Percentiles rank a stretch among this genome's conserved stretches.
Conservation (phyloP, 768 basidiomycete genomes). For the Macrolepiota albuminosa region DNA sequence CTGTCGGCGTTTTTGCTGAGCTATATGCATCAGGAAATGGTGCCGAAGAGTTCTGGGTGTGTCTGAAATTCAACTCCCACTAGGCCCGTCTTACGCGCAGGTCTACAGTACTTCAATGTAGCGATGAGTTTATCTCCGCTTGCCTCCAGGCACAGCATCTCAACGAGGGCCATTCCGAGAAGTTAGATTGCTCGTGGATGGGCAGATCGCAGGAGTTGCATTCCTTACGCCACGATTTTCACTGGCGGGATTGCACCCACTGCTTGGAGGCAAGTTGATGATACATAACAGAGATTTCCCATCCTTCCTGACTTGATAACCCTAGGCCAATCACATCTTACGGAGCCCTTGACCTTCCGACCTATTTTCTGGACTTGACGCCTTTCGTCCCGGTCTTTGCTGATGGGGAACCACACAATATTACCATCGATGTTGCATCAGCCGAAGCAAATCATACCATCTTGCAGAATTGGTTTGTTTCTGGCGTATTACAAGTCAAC, state of each 20-base stretch:
- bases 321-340: conserved; percentile 69
- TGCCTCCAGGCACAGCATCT: conserved; percentile 40
- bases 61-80: background rate
- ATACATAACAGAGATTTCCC: background rate
- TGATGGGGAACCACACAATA: conserved; percentile 60
- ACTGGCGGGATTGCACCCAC: conserved; percentile 71
- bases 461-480: conserved; percentile 74
- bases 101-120: conserved; percentile 58
- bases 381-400: conserved; percentile 70
- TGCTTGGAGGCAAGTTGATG: conserved; percentile 51
- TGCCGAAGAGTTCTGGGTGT: conserved; percentile 71
- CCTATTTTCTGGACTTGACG: conserved; percentile 73
- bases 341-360: conserved; percentile 72
- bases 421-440: conserved; percentile 70
- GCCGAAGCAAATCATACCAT: conserved; percentile 61
- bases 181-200: conserved; percentile 42
- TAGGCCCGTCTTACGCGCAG: background rate
- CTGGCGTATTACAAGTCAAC: conserved; percentile 63
- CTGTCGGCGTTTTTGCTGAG: conserved; percentile 64
- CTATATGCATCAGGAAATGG: conserved; percentile 60
- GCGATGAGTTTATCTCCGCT: conserved; percentile 50
- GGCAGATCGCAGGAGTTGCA: conserved; percentile 38
- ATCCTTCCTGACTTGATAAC: background rate
- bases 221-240: conserved; percentile 59
- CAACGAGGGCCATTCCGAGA: conserved; percentile 49